Evolutionary conservation across 2,329 filamentous ascomycete species (phyloP), one percentile per base, ranked within the genome.

Genomic region (Botrytis elliptica): DNA sequence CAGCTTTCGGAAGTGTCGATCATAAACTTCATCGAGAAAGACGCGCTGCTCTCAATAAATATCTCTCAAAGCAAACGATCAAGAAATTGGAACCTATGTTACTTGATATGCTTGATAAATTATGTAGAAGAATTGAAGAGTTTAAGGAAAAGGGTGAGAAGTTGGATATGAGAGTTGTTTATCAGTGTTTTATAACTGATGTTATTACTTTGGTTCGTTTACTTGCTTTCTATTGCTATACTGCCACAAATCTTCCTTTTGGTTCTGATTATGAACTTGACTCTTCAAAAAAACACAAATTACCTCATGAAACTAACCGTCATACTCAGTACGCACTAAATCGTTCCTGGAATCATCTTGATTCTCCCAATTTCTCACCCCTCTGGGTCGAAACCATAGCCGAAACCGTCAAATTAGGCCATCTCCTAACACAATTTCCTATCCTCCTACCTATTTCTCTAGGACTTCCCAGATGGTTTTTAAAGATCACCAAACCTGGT

Each of bases 271-370:
- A 14, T 12, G 4, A 10, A 22, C 40, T 29, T 16, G 2, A 8
- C 6, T 46, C 5, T n/a, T 16, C 0, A n/a, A 1, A n/a, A 55
- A 55, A 7, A 40, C 12, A 3, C 25, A n/a, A 55, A n/a, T 6
- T 2, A 52, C 22, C 5, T 33, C 12, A 52, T 20, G 18, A n/a
- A 6, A n/a, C 65, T 67, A 55, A 67, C 22, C 9, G 14, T 40
- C 14, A 14, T 9, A 52, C 25, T 25, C 38, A 70, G 67, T 81
- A 81, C 75, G 76, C 76, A 33, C 77, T 81, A 29, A 81, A 76
- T 49, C 62, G 74, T 16, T 75, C 68, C 55, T 75, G 76, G 74
- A 75, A 78, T 63, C 71, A 75, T 68, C 73, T 79, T 14, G 77
- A 79, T 38, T 73, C 64, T 52, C 70, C 72, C 22, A 75, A 79